phyloP scores from a whole-genome alignment of 2,329 filamentous ascomycete species.

The Graphilbum sp. region DNA sequence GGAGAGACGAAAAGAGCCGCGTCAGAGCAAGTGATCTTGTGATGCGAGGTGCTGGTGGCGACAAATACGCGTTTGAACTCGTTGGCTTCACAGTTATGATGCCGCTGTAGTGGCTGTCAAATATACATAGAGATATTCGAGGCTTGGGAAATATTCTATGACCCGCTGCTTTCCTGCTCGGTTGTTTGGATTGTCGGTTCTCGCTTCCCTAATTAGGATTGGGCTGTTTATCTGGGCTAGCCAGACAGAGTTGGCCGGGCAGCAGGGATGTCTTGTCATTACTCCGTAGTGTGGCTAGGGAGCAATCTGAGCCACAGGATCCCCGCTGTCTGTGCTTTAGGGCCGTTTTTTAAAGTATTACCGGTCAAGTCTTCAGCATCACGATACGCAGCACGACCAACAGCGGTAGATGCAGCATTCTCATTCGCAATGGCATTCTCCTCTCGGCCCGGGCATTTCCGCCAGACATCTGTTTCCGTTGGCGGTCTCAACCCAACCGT shows the following conservation, averaged over 20 bases:
- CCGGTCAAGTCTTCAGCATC: too few species aligned
- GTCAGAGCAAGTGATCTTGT: too few species aligned
- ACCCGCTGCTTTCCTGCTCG: not conserved
- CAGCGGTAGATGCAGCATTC: too few species aligned
- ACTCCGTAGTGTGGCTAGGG: constrained; percentile 6
- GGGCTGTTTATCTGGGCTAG: constrained; percentile 8
- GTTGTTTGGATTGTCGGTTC: constrained; percentile 3
- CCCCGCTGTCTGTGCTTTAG: constrained; percentile 1
- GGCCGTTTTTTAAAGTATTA: too few species aligned
- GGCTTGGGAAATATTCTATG: too few species aligned
- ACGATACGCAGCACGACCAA: too few species aligned
- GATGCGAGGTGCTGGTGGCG: too few species aligned
- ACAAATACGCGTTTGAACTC: too few species aligned
- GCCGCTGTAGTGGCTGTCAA: too few species aligned
- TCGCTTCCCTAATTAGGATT: constrained; percentile 3
- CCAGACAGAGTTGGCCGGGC: constrained; percentile 9
- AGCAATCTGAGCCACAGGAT: constrained; percentile 5
- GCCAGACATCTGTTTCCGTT: constrained; percentile 38
- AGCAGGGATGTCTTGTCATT: constrained; percentile 3
- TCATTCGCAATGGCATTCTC: constrained; percentile 8
- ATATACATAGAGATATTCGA: too few species aligned
- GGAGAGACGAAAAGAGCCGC: not conserved
- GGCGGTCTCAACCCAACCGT: constrained; percentile 21
- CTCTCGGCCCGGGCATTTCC: constrained; percentile 43
- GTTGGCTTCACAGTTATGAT: too few species aligned